Conservation (phyloP, 1,139 yeast species). For the Geotrichum fermentans region DNA sequence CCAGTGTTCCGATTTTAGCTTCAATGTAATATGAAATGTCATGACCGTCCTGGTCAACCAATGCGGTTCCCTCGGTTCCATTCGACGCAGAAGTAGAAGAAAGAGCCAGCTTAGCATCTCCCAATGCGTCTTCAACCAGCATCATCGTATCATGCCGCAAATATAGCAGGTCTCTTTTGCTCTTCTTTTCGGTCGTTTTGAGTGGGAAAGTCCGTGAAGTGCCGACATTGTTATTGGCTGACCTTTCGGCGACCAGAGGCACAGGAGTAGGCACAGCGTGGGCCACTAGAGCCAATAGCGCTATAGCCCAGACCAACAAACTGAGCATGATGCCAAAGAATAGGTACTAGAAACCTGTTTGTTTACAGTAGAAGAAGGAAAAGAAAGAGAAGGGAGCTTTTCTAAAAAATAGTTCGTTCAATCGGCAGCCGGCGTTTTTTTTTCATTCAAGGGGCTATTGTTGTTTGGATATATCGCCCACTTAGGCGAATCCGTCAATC, state of each 20-base stretch:
- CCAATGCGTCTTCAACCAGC: conserved; percentile 3
- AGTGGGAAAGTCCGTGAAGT: conserved; percentile 13
- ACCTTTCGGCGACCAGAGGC: too few species aligned
- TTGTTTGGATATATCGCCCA: too few species aligned
- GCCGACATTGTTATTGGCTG: conserved; percentile 4
- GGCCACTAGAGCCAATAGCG: neutral
- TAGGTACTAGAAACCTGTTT: too few species aligned
- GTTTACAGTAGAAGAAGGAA: neutral
- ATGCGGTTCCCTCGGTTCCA: conserved; percentile 20
- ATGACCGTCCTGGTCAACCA: conserved; percentile 29
- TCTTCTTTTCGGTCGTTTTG: conserved; percentile 5
- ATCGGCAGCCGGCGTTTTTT: too few species aligned
- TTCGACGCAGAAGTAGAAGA: neutral
- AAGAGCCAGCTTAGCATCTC: neutral
- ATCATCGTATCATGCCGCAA: conserved; percentile 1
- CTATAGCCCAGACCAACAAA: conserved; percentile 1
- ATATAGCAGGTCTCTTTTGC: conserved; percentile 4
- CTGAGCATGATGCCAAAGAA: conserved; percentile 3
- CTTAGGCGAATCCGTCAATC: too few species aligned
- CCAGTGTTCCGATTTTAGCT: conserved; percentile 28
- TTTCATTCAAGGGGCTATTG: too few species aligned
- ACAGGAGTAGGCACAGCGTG: neutral
- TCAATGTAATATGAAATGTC: conserved; percentile 34
- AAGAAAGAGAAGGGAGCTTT: neutral
- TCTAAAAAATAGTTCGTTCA: too few species aligned